These are phyloP conservation scores for Earliella scabrosa DNA, from an alignment of 1,284 basidiomycete species.

Conservation along the genomic window DNA sequence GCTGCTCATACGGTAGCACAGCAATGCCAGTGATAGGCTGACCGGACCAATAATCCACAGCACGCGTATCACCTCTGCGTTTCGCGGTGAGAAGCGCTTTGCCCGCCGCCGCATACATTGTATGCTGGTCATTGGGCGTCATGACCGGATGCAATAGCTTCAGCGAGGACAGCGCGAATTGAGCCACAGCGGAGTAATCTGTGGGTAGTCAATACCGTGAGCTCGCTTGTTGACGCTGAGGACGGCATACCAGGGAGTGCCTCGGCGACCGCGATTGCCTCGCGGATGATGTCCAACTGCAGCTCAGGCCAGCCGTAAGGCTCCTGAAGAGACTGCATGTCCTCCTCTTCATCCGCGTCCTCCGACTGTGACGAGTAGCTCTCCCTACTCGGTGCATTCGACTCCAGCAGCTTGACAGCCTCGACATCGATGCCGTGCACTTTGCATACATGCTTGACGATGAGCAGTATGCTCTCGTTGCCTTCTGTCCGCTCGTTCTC, in stretches of 20 bases:
- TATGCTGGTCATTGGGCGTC: slow-evolving; percentile 73
- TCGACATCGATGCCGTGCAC: slow-evolving; percentile 82
- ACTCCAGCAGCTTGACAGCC: slow-evolving; percentile 55
- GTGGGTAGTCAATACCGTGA: slow-evolving; percentile 6
- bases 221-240: no score
- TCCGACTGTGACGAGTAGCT: slow-evolving; percentile 28
- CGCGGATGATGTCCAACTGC: slow-evolving; percentile 89
- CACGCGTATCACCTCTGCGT: slow-evolving; percentile 72
- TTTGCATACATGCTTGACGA: slow-evolving; percentile 76
- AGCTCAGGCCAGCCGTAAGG: slow-evolving; percentile 92
- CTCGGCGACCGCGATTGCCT: slow-evolving; percentile 90
- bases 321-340: slow-evolving; percentile 48
- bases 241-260: slow-evolving; percentile 75
- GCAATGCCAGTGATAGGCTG: slow-evolving; percentile 81
- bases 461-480: slow-evolving; percentile 75
- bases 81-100: slow-evolving; percentile 74
- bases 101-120: slow-evolving; percentile 73
- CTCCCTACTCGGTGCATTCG: slow-evolving; percentile 10
- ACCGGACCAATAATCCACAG: slow-evolving; percentile 84
- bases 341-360: slow-evolving; percentile 36
- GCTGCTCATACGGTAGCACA: slow-evolving; percentile 63
- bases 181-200: slow-evolving; percentile 81
- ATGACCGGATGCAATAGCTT: slow-evolving; percentile 71
- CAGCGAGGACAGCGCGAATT: slow-evolving; percentile 79
- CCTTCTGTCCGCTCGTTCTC: slow-evolving; percentile 76